Conservation (phyloP, 257 asterid species). For the Solanum tarijense region DNA sequence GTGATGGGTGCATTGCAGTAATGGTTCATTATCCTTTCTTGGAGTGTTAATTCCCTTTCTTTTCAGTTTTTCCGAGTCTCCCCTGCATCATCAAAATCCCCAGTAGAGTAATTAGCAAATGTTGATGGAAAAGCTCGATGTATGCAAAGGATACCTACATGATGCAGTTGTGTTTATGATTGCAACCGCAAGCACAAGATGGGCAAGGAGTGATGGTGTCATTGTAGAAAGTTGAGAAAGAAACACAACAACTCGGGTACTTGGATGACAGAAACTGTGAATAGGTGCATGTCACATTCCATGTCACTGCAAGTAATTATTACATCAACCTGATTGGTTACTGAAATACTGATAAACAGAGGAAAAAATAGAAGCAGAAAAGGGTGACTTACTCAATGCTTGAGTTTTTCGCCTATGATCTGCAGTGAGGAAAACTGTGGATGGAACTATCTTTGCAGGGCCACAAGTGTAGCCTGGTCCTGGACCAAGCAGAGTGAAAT, state of each 20-base stretch:
- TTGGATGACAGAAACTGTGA: constrained; percentile 49
- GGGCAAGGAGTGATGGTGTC: constrained; percentile 63
- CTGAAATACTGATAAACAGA: neutral
- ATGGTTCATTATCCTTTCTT: constrained; percentile 46
- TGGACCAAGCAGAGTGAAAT: constrained; percentile 57
- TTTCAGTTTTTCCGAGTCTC: constrained; percentile 32
- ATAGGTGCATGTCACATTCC: constrained; percentile 78
- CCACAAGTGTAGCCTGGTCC: constrained; percentile 81
- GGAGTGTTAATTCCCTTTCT: constrained; percentile 49
- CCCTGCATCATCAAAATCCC: constrained; percentile 21
- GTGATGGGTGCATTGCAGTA: constrained; percentile 59
- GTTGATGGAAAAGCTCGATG: neutral
- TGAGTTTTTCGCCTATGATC: constrained; percentile 67
- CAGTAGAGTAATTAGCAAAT: neutral
- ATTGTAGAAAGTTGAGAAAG: constrained; percentile 70
- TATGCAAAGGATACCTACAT: constrained; percentile 20
- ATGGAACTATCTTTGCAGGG: constrained; percentile 64
- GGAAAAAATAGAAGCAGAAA: neutral
- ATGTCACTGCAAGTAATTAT: constrained; percentile 48
- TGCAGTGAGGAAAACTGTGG: constrained; percentile 43
- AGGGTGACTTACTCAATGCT: constrained; percentile 36
- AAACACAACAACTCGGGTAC: constrained; percentile 64
- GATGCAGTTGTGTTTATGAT: constrained; percentile 48
- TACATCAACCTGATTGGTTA: neutral
- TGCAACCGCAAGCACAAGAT: constrained; percentile 69